Conservation (phyloP, 2,329 filamentous ascomycete species). For the Tolypocladium pustulatum region DNA sequence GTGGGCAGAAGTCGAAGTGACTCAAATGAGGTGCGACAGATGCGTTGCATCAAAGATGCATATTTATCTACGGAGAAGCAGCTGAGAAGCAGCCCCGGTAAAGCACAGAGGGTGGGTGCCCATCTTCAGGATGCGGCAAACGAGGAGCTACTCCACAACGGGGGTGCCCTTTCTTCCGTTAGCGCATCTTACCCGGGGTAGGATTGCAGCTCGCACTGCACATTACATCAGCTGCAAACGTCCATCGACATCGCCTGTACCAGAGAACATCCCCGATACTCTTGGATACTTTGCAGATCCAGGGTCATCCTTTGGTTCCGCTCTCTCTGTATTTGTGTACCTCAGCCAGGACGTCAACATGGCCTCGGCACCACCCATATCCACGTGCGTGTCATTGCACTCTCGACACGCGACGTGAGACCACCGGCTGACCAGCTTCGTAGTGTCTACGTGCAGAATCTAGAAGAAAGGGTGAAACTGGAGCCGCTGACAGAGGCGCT, state of each 20-base stretch:
- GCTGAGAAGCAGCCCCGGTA: too few relatives aligned
- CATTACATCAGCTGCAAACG: neutral
- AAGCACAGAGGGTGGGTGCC: too few relatives aligned
- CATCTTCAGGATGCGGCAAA: too few relatives aligned
- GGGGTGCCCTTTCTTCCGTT: neutral
- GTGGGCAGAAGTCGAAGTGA: neutral
- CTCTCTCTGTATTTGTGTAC: neutral
- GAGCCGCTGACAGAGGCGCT: conserved; percentile 66
- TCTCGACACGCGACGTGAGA: conserved; percentile 41
- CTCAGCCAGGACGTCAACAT: conserved; percentile 12
- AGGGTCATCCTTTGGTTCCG: too few relatives aligned
- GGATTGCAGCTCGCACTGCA: neutral
- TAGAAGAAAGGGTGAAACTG: conserved; percentile 85
- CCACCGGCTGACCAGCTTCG: conserved; percentile 21
- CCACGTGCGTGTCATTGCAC: conserved; percentile 70
- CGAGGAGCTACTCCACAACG: too few relatives aligned
- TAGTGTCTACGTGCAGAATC: conserved; percentile 66
- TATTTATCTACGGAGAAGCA: neutral
- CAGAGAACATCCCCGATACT: neutral
- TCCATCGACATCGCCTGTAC: neutral
- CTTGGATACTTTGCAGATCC: too few relatives aligned
- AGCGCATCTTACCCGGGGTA: neutral
- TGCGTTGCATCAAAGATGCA: neutral
- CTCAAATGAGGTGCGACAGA: neutral
- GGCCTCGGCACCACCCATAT: conserved; percentile 37